Evolutionary conservation across 2,329 filamentous ascomycete genomes (phyloP).

Genomic region (Sarocladium oryzae): DNA sequence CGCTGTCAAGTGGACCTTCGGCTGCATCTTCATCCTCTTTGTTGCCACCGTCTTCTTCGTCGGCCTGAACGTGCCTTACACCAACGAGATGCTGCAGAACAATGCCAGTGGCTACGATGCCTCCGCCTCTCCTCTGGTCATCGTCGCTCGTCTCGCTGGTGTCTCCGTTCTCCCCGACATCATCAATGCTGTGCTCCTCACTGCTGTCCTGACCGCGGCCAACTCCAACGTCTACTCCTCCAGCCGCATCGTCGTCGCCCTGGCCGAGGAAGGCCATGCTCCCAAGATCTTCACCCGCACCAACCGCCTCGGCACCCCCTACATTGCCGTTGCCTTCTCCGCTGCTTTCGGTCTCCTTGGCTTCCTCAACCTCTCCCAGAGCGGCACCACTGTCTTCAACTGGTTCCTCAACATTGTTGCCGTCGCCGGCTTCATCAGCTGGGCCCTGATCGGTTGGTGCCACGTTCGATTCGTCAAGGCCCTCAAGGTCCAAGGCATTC

Average conservation of each 20-base stretch:
- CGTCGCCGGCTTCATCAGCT: constrained; percentile 64
- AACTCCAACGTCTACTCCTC: constrained; percentile 73
- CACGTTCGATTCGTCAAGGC: constrained; percentile 61
- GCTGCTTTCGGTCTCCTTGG: constrained; percentile 56
- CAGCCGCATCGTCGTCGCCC: constrained; percentile 59
- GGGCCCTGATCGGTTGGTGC: constrained; percentile 59
- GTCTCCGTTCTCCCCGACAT: constrained; percentile 59
- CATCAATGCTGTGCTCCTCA: constrained; percentile 72
- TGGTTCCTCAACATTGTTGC: constrained; percentile 68
- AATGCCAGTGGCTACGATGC: constrained; percentile 42
- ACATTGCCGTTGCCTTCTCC: constrained; percentile 47
- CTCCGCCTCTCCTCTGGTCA: constrained; percentile 59
- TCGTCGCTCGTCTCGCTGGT: constrained; percentile 54
- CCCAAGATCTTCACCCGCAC: constrained; percentile 53
- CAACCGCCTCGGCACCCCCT: constrained; percentile 56
- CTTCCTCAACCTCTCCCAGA: constrained; percentile 59
- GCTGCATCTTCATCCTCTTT: constrained; percentile 66
- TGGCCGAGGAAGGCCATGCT: constrained; percentile 58
- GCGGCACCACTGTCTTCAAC: constrained; percentile 56
- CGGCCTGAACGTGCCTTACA: constrained; percentile 62
- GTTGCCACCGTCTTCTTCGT: constrained; percentile 61
- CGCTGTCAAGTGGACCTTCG: constrained; percentile 70
- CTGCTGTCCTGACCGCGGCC: constrained; percentile 71
- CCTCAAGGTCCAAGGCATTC: constrained; percentile 48
- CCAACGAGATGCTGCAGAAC: constrained; percentile 46